Evolutionary conservation across 2,329 filamentous ascomycete genomes (phyloP).

Genomic region (Fusarium anguioides): DNA sequence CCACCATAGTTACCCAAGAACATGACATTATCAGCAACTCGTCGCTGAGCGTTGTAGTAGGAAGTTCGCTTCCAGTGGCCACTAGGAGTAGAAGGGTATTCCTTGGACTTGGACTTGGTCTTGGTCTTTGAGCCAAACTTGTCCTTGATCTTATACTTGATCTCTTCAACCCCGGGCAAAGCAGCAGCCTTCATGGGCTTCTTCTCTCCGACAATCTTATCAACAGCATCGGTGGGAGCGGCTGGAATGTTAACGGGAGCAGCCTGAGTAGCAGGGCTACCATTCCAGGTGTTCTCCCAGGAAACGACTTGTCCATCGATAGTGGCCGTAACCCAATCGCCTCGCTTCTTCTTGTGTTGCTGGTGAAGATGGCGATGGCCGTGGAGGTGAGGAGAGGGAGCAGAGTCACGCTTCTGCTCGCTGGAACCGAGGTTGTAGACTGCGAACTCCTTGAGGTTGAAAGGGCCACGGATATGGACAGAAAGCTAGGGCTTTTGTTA

Average conservation of each 20-base stretch:
- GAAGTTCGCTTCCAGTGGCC: constrained; percentile 55
- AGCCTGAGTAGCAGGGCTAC: constrained; percentile 41
- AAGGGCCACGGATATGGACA: constrained; percentile 77
- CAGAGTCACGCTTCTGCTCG: constrained; percentile 45
- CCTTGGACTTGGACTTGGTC: constrained; percentile 24
- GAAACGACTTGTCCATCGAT: constrained; percentile 68
- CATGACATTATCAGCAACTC: constrained; percentile 56
- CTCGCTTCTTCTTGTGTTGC: constrained; percentile 58
- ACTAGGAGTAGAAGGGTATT: constrained; percentile 25
- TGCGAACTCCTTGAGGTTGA: constrained; percentile 74
- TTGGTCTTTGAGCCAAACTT: constrained; percentile 10
- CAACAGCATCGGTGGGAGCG: constrained; percentile 3
- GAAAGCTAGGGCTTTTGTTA: constrained; percentile 66
- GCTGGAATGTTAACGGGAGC: constrained; percentile 23
- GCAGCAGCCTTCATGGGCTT: constrained; percentile 13
- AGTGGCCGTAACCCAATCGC: constrained; percentile 62
- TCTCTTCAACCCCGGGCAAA: constrained; percentile 16
- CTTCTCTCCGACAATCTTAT: neutral
- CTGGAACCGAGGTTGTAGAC: constrained; percentile 68
- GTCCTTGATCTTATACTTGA: constrained; percentile 30
- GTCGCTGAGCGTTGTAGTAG: constrained; percentile 58
- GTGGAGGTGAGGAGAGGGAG: constrained; percentile 45
- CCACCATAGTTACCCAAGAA: constrained; percentile 63
- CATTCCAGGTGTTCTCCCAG: constrained; percentile 67
- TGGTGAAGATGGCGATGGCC: constrained; percentile 64